Evolutionary conservation across 2,329 filamentous ascomycete species (phyloP), one percentile per base, ranked within the genome.

Genomic region (Colletotrichum abscissum): DNA sequence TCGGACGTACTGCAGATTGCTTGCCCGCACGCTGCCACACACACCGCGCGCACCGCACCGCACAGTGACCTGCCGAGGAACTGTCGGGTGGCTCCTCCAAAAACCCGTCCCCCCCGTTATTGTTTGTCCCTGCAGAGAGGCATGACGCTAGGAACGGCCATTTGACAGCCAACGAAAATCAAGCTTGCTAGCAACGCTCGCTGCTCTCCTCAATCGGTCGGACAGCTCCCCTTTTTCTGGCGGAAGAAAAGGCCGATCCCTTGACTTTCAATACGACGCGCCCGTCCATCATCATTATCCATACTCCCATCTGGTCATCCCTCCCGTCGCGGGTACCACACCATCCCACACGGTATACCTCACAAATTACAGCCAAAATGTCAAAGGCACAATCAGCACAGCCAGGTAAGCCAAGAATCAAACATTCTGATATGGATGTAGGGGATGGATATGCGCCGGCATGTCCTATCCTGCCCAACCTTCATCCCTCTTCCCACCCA

Each of bases 391-490:
- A 75, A 72, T 72, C 74, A 62, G 67, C 75, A 72, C 75, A 76
- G 75, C 64, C 75, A 76, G 75, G 75, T 76, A 76, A 76, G 75
- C 69, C 67, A 71, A 75, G 67, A 62, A 62, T 66, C 67, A 58
- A 72, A 52, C 54, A 54, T 30, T 33, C 69, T 55, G 62, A 55
- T 55, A 46, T 28, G 57, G 55, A 26, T 60, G 42, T 49, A 49
- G 42, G 42, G 42, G 42, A 67, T 38, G 67, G 68, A 72, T 59
- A 54, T 70, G 74, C 72, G 52, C 46, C 67, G 35, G 74, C 63
- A 59, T 57, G 22, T 26, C 56, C 42, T 60, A 46, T 65, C 56
- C 28, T 59, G 11, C 52, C 49, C 60, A 38, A 63, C 72, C 62
- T 74, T 62, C 64, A 64, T 59, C 64, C 73, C 70, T 59, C 52